Conservation (phyloP, 2,329 filamentous ascomycete genomes). For the Colletotrichum zoysiae region DNA sequence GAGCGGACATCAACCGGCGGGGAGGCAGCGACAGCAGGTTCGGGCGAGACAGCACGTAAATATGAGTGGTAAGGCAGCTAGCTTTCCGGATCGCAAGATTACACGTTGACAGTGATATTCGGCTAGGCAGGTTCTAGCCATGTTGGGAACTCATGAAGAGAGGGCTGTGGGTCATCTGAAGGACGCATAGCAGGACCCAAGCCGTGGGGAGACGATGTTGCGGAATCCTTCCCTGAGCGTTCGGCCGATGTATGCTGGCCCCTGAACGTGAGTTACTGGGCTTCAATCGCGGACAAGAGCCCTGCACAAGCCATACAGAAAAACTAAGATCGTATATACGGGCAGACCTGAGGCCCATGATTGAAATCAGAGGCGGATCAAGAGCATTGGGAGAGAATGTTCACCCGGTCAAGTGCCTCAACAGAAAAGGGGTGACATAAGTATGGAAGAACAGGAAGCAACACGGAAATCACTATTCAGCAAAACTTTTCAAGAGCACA, state of each 20-base stretch:
- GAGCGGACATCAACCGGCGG: not conserved
- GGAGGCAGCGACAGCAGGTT: not conserved
- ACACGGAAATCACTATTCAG: not conserved
- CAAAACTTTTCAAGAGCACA: conserved; percentile 22
- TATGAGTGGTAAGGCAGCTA: not conserved
- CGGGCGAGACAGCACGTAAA: no score
- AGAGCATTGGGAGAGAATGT: not conserved
- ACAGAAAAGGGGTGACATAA: conserved; percentile 19
- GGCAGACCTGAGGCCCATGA: not conserved
- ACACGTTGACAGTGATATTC: not conserved
- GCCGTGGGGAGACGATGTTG: no score
- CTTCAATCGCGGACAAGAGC: not conserved
- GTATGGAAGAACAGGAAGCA: not conserved
- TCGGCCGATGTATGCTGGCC: conserved; percentile 12
- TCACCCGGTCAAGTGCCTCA: not conserved
- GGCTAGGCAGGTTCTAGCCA: not conserved
- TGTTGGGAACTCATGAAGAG: not conserved
- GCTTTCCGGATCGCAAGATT: not conserved
- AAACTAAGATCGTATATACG: not conserved
- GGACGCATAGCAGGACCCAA: not conserved
- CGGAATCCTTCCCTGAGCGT: not conserved
- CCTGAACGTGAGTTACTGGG: conserved; percentile 1
- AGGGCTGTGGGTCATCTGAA: not conserved
- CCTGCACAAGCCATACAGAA: not conserved
- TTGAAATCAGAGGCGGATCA: not conserved